These are phyloP conservation scores for Cicer pinnatifidum DNA, from an alignment of 306 rosid genomes.

Conservation along the genomic window DNA sequence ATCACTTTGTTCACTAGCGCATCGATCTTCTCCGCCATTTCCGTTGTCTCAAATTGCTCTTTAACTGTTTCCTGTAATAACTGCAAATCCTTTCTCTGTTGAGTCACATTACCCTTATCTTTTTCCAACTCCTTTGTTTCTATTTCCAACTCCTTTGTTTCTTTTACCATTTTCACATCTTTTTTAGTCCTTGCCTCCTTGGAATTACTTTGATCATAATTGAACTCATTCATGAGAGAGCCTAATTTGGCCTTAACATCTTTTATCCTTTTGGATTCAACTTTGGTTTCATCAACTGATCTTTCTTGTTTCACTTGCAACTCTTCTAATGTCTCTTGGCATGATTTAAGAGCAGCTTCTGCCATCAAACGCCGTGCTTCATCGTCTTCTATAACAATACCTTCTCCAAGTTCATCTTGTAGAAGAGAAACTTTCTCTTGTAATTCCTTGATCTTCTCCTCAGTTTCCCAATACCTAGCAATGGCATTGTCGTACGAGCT, in stretches of 20 bases:
- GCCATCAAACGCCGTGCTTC: slow-evolving; percentile 95
- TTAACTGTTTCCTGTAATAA: slow-evolving; percentile 55
- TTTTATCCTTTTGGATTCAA: slow-evolving; percentile 63
- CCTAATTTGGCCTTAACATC: slow-evolving; percentile 58
- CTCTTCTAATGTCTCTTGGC: slow-evolving; percentile 67
- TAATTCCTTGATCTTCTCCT: slow-evolving; percentile 68
- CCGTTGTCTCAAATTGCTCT: slow-evolving; percentile 64
- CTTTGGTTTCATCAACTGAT: slow-evolving; percentile 65
- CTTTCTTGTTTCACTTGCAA: slow-evolving; percentile 68
- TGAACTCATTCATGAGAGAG: slow-evolving; percentile 59
- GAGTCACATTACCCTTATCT: slow-evolving; percentile 36
- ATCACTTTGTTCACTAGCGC: slow-evolving; percentile 82
- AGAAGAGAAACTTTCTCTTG: slow-evolving; percentile 70
- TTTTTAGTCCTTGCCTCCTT: slow-evolving; percentile 39
- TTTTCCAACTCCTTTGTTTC: slow-evolving; percentile 38
- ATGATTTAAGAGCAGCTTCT: slow-evolving; percentile 76
- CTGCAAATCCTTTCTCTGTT: slow-evolving; percentile 57
- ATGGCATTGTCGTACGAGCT: slow-evolving; percentile 73
- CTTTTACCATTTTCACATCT: slow-evolving; percentile 33
- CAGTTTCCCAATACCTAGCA: slow-evolving; percentile 74
- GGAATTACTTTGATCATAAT: slow-evolving; percentile 41
- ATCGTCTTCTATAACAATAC: slow-evolving; percentile 70
- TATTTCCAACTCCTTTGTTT: slow-evolving; percentile 42
- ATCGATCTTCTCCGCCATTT: slow-evolving; percentile 86
- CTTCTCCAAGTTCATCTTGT: slow-evolving; percentile 90